These are phyloP conservation scores for Paramecium caudatum DNA, from an alignment of 73 alveolate species.

Conservation along the genomic window DNA sequence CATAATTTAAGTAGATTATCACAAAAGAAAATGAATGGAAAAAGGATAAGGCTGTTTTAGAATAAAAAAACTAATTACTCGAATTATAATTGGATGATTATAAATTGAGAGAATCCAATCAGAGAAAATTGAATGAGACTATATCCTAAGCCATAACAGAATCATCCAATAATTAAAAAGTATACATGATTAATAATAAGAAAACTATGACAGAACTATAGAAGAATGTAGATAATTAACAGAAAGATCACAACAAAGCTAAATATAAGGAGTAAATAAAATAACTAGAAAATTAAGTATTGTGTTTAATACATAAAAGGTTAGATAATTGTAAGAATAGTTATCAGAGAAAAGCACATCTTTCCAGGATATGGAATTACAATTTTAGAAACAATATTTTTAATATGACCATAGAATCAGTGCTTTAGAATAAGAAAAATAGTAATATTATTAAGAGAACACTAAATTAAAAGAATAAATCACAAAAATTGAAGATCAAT, in stretches of 20 bases:
- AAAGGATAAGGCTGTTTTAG: conserved; percentile 49
- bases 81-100: conserved; percentile 51
- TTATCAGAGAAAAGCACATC: not conserved
- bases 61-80: conserved; percentile 48
- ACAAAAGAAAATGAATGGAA: conserved; percentile 51
- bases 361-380: not conserved
- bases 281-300: not conserved
- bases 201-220: conserved; percentile 7
- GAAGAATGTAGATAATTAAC: conserved; percentile 13
- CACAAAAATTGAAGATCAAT: not conserved
- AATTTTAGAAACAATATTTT: conserved; percentile 38
- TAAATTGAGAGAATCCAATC: conserved; percentile 32
- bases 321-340: conserved; percentile 38
- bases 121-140: conserved; percentile 47
- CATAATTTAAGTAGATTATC: not conserved
- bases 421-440: conserved; percentile 45
- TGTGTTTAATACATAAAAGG: not conserved
- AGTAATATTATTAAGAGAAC: not conserved
- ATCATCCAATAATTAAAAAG: not conserved
- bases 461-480: conserved; percentile 28
- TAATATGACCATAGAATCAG: conserved; percentile 41
- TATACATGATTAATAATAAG: not conserved
- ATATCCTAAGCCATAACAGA: conserved; percentile 19
- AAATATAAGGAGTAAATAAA: not conserved
- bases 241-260: conserved; percentile 7